phyloP scores from a whole-genome alignment of 2,329 filamentous ascomycete genomes.

The Phyllosticta capitalensis region DNA sequence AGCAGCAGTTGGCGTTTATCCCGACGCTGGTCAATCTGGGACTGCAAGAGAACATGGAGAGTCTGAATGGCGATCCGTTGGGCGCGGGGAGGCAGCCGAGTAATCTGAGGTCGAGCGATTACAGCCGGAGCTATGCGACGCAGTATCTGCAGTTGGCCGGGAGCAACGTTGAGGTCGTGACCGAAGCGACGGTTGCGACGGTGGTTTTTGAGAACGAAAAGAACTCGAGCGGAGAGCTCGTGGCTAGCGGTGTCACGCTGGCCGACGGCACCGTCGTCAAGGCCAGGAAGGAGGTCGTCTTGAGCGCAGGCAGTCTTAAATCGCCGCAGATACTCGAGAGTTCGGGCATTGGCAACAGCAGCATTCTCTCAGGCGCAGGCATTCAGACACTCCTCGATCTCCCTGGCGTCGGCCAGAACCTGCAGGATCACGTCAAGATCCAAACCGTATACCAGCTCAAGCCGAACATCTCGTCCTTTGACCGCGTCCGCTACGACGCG shows the following conservation, averaged over 20 bases:
- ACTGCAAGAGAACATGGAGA: slow-evolving; percentile 33
- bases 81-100: slow-evolving; percentile 44
- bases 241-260: slow-evolving; percentile 25
- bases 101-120: slow-evolving; percentile 39
- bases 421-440: slow-evolving; percentile 45
- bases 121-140: slow-evolving; percentile 41
- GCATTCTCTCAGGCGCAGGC: slow-evolving; percentile 42
- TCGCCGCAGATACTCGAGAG: slow-evolving; percentile 56
- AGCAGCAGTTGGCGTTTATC: slow-evolving; percentile 35
- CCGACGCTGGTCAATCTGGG: slow-evolving; percentile 40
- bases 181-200: slow-evolving; percentile 30
- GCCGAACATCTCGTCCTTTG: slow-evolving; percentile 23
- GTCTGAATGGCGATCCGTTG: slow-evolving; percentile 40
- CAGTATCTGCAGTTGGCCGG: slow-evolving; percentile 35
- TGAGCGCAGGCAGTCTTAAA: slow-evolving; percentile 48
- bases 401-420: slow-evolving; percentile 54
- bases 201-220: slow-evolving; percentile 23
- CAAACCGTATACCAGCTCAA: slow-evolving; percentile 22
- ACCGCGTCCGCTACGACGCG: slow-evolving; percentile 22
- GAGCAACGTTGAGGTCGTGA: slow-evolving; percentile 34
- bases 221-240: slow-evolving; percentile 9
- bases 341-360: slow-evolving; percentile 48
- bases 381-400: slow-evolving; percentile 49
- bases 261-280: slow-evolving; percentile 20
- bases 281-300: slow-evolving; percentile 33